Evolutionary conservation across 2,329 filamentous ascomycete genomes (phyloP).

Genomic region (Ramularia endophylla): DNA sequence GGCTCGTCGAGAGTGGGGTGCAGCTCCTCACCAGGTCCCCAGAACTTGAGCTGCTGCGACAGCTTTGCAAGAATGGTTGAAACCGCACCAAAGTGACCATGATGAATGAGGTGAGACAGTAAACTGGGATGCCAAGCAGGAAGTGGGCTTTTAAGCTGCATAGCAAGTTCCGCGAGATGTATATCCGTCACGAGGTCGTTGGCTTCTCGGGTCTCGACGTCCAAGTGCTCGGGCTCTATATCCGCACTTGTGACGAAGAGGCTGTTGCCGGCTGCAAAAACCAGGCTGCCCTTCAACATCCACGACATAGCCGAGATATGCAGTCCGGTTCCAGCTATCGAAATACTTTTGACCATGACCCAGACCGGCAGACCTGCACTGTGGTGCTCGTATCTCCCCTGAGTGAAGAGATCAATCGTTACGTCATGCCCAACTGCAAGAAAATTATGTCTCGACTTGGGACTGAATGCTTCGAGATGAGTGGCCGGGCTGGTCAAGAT

Average conservation of each 20-base stretch:
- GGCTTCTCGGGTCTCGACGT: constrained; percentile 29
- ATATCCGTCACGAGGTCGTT: constrained; percentile 8
- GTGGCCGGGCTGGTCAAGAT: constrained; percentile 5
- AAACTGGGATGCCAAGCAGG: constrained; percentile 92
- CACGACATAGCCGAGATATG: constrained; percentile 44
- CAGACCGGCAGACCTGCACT: constrained; percentile 13
- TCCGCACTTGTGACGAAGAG: constrained; percentile 76
- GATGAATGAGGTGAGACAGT: constrained; percentile 76
- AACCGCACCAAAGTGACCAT: constrained; percentile 67
- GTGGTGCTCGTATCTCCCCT: constrained; percentile 23
- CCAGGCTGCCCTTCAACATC: constrained; percentile 76
- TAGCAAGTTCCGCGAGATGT: constrained; percentile 11
- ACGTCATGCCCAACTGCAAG: constrained; percentile 24
- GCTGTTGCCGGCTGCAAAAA: constrained; percentile 87
- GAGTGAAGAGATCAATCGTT: constrained; percentile 22
- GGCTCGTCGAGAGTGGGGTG: constrained; percentile 62
- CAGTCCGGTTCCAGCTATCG: constrained; percentile 21
- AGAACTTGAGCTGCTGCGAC: constrained; percentile 73
- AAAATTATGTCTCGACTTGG: constrained; percentile 15
- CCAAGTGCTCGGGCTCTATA: constrained; percentile 59
- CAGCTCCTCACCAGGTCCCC: constrained; percentile 71
- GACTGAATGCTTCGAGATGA: constrained; percentile 14
- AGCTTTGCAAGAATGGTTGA: constrained; percentile 67
- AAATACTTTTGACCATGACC: constrained; percentile 20
- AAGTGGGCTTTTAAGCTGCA: constrained; percentile 69